Evolutionary conservation across 2,329 filamentous ascomycete genomes (phyloP).

Genomic region (Phoma herbarum): DNA sequence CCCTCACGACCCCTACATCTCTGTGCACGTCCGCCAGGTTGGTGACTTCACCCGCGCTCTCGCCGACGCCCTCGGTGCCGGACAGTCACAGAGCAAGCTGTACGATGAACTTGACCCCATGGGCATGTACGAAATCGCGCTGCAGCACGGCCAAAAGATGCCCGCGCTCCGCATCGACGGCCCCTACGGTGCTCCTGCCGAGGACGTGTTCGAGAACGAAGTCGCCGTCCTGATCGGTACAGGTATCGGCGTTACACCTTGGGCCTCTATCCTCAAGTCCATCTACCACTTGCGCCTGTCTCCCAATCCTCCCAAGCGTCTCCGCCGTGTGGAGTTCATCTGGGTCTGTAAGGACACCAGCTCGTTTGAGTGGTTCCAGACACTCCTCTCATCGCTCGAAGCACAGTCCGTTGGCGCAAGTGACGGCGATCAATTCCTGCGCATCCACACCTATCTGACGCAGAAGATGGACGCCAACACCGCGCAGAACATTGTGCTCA

Average conservation of each 20-base stretch:
- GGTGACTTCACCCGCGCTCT: slow-evolving; percentile 95
- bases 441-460: slow-evolving; percentile 97
- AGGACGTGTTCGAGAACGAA: slow-evolving; percentile 96
- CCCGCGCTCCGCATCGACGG: slow-evolving; percentile 89
- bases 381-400: slow-evolving; percentile 88
- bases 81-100: slow-evolving; percentile 83
- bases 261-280: slow-evolving; percentile 91
- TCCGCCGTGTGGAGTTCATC: slow-evolving; percentile 97
- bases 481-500: slow-evolving; percentile 94
- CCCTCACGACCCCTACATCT: slow-evolving; percentile 93
- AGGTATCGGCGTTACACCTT: slow-evolving; percentile 86
- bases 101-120: slow-evolving; percentile 90
- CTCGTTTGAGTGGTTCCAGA: slow-evolving; percentile 99
- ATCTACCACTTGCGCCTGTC: slow-evolving; percentile 95
- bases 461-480: slow-evolving; percentile 92
- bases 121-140: slow-evolving; percentile 97
- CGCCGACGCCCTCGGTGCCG: slow-evolving; percentile 94
- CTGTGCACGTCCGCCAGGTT: slow-evolving; percentile 93
- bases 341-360: slow-evolving; percentile 97
- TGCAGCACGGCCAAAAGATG: slow-evolving; percentile 93
- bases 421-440: slow-evolving; percentile 84
- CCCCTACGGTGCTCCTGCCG: slow-evolving; percentile 94
- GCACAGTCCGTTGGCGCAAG: slow-evolving; percentile 73
- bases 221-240: slow-evolving; percentile 86
- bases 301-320: slow-evolving; percentile 86